Conservation (phyloP, 768 basidiomycete species). For the Termitomyces sp. region DNA sequence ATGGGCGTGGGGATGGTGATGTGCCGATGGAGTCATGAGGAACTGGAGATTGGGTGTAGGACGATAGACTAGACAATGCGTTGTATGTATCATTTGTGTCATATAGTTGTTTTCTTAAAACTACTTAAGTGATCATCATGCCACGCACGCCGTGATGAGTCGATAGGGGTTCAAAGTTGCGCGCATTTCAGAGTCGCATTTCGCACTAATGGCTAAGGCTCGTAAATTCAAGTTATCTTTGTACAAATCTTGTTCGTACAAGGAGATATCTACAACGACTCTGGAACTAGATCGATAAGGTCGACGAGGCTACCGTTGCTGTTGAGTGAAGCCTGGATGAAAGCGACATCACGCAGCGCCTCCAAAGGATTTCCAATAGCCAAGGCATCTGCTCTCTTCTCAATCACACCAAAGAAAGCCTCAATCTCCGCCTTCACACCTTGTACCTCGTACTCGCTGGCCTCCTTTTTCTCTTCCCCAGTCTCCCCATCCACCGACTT, state of each 20-base stretch:
- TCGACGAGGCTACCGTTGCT: constrained; percentile 2
- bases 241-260: background rate
- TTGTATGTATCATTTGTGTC: constrained; percentile 7
- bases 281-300: background rate
- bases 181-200: too few species aligned
- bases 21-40: constrained; percentile 28
- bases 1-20: constrained; percentile 18
- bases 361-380: constrained; percentile 54
- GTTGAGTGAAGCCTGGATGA: constrained; percentile 75
- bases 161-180: too few species aligned
- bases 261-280: background rate
- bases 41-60: background rate
- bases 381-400: constrained; percentile 43
- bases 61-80: background rate
- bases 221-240: background rate
- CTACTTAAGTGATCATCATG: too few species aligned
- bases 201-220: too few species aligned
- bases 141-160: background rate
- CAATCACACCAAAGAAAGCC: constrained; percentile 57
- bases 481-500: constrained; percentile 35
- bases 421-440: constrained; percentile 57
- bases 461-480: constrained; percentile 43
- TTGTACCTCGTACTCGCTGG: constrained; percentile 41
- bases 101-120: background rate
- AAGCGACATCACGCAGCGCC: constrained; percentile 70